Evolutionary conservation across 1,284 basidiomycete genomes (phyloP).

Genomic region (Cerrena zonata): DNA sequence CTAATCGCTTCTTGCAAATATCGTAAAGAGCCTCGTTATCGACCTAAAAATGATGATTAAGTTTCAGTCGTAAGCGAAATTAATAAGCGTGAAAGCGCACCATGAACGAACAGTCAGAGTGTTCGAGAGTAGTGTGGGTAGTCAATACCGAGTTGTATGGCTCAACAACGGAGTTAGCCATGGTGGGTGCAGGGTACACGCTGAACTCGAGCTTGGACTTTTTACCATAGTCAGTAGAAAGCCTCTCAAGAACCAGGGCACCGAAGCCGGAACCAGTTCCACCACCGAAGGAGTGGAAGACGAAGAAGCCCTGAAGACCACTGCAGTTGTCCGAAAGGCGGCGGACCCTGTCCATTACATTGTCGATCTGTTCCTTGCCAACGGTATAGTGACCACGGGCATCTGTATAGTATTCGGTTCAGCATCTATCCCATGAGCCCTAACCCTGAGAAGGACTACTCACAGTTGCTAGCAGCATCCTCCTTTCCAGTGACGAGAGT

Average conservation of each 20-base stretch:
- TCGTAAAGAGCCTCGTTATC: constrained; percentile 95
- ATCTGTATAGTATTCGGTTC: constrained; percentile 42
- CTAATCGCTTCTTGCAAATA: constrained; percentile 87
- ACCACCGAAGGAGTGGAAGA: constrained; percentile 99
- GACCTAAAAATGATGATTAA: constrained; percentile 42
- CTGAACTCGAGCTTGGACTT: constrained; percentile 99
- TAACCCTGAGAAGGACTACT: too few species aligned
- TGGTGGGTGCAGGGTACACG: constrained; percentile 91
- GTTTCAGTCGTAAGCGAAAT: constrained; percentile 9
- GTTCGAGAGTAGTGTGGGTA: constrained; percentile 97
- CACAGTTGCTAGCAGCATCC: constrained; percentile 99
- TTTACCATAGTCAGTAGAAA: constrained; percentile 98
- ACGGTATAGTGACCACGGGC: constrained; percentile 98
- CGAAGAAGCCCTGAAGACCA: constrained; percentile 98
- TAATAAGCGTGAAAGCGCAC: constrained; percentile 33
- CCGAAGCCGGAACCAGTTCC: constrained; percentile 99
- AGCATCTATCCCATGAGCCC: too few species aligned
- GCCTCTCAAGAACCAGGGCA: constrained; percentile 92
- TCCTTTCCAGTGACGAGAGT: constrained; percentile 98
- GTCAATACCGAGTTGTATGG: constrained; percentile 99
- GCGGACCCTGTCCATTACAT: constrained; percentile 94
- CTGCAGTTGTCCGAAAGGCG: constrained; percentile 95
- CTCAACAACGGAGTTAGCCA: constrained; percentile 96
- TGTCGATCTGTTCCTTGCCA: constrained; percentile 90
- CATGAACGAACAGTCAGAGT: constrained; percentile 99